Conservation (phyloP, 805 yeast genomes). For the Wickerhamomyces rabaulensis region DNA sequence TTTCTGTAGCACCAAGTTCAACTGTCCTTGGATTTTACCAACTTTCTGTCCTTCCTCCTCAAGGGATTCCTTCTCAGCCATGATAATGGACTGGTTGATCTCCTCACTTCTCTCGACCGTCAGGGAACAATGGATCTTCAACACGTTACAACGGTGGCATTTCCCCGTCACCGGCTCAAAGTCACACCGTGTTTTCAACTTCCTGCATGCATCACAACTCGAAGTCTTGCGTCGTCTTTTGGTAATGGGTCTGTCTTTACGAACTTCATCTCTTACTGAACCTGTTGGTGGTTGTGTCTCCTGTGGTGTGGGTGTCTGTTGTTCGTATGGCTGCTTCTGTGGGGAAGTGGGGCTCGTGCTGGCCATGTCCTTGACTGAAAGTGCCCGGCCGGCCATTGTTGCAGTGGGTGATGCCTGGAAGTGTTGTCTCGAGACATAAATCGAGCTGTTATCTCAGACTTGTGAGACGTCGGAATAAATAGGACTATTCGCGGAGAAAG, state of each 20-base stretch:
- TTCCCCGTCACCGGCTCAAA: constrained; percentile 36
- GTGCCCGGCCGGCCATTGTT: too few species aligned
- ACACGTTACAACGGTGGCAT: constrained; percentile 48
- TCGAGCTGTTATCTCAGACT: neutral
- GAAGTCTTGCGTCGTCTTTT: constrained; percentile 35
- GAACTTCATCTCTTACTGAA: neutral
- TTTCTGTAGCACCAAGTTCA: constrained; percentile 24
- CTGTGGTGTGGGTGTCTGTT: constrained; percentile 3
- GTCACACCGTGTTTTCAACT: constrained; percentile 54
- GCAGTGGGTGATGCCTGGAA: too few species aligned
- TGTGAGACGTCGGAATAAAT: too few species aligned
- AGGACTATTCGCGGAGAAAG: too few species aligned
- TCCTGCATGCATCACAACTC: constrained; percentile 48
- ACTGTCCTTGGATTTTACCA: constrained; percentile 9
- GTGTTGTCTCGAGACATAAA: too few species aligned
- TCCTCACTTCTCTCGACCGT: constrained; percentile 27
- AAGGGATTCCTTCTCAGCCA: constrained; percentile 4
- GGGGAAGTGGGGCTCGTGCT: neutral
- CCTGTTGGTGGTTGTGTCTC: neutral
- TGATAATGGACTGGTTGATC: constrained; percentile 13
- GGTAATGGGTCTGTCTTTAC: constrained; percentile 2
- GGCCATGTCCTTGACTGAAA: neutral
- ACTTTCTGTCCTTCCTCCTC: constrained; percentile 6
- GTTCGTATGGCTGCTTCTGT: neutral
- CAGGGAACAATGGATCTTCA: constrained; percentile 44